Evolutionary conservation across 805 yeast species (phyloP).

Genomic region (Candida vartiovaarae): DNA sequence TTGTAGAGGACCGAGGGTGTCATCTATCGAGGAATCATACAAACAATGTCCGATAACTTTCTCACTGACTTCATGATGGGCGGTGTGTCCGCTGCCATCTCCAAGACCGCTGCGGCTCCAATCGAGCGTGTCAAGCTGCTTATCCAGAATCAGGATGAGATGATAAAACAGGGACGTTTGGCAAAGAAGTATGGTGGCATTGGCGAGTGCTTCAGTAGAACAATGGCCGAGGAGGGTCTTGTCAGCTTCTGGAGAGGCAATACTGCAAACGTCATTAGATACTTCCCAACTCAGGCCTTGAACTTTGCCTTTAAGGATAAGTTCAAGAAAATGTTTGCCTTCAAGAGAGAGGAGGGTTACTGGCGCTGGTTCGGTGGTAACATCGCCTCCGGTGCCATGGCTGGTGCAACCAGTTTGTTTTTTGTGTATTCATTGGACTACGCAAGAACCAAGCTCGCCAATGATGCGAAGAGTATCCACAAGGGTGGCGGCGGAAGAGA

Average conservation of each 20-base stretch:
- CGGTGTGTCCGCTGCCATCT: constrained; percentile 97
- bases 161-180: constrained; percentile 92
- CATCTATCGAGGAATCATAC: not conserved
- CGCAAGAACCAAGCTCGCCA: constrained; percentile 96
- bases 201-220: constrained; percentile 83
- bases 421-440: constrained; percentile 91
- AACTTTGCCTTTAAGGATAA: constrained; percentile 96
- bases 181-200: constrained; percentile 80
- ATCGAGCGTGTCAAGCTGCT: constrained; percentile 90
- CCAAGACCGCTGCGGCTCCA: constrained; percentile 95
- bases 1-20: too few species aligned
- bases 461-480: constrained; percentile 82
- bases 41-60: constrained; percentile 24
- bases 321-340: constrained; percentile 87
- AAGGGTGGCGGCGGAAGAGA: constrained; percentile 75
- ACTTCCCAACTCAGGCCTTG: constrained; percentile 96
- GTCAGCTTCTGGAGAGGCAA: constrained; percentile 95
- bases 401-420: constrained; percentile 86
- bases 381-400: constrained; percentile 94
- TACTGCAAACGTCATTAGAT: constrained; percentile 95
- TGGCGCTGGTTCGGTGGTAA: constrained; percentile 90
- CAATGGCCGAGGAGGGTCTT: constrained; percentile 84
- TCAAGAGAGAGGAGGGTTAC: constrained; percentile 87
- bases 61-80: constrained; percentile 77
- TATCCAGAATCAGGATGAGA: constrained; percentile 94